Percentiles rank a stretch among this genome's conserved stretches.
phyloP scores from a whole-genome alignment of 23 red algal species.

The Agarophyton chilense region DNA sequence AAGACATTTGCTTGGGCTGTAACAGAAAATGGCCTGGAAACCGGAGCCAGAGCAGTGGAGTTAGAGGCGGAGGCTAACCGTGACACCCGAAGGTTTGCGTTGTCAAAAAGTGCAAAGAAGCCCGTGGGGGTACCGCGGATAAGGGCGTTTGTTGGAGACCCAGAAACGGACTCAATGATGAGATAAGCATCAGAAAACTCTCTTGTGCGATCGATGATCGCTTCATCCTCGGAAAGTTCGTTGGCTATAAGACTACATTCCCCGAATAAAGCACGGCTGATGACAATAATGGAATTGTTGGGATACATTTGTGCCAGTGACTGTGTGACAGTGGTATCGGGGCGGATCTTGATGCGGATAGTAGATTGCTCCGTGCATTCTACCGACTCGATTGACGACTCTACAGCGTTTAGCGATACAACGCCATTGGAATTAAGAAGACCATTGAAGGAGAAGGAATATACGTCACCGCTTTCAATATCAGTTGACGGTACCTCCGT shows the following conservation, averaged over 20 bases:
- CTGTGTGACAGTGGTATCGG: background rate
- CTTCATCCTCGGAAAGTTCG: background rate
- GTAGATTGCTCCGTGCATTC: background rate
- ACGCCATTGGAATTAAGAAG: constrained; percentile 33
- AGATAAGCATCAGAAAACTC: constrained; percentile 29
- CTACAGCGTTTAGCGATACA: constrained; percentile 27
- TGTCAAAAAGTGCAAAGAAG: constrained; percentile 41
- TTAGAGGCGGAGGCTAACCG: background rate
- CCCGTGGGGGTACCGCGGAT: constrained; percentile 23
- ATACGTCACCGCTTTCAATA: background rate
- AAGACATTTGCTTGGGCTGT: constrained; percentile 3
- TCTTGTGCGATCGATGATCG: background rate
- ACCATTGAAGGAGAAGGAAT: constrained; percentile 15
- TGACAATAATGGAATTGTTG: background rate
- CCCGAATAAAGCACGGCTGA: constrained; percentile 23
- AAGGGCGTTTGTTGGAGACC: constrained; percentile 8
- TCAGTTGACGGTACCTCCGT: background rate
- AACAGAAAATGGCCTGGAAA: constrained; percentile 3
- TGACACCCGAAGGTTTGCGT: background rate
- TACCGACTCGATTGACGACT: background rate
- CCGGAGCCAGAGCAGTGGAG: background rate
- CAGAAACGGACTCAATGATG: constrained; percentile 43
- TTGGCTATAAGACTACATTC: constrained; percentile 2
- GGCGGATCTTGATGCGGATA: background rate
- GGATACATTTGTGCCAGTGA: constrained; percentile 37